Conservation (phyloP, 805 yeast genomes). For the Yamadazyma philogaea region DNA sequence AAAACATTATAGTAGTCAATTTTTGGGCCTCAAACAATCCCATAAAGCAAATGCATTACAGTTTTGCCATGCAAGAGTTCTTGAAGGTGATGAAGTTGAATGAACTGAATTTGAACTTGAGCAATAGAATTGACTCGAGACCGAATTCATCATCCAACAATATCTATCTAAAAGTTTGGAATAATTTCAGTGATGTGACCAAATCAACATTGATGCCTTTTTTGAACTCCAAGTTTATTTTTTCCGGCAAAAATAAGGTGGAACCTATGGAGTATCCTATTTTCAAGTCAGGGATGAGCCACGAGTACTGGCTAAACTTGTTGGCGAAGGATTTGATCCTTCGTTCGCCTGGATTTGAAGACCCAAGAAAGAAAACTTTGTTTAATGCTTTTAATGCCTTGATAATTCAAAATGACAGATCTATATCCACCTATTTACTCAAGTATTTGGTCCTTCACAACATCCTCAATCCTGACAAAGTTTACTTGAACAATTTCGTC, state of each 20-base stretch:
- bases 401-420: slow-evolving; percentile 65
- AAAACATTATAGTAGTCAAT: slow-evolving; percentile 70
- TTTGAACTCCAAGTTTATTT: slow-evolving; percentile 66
- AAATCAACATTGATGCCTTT: slow-evolving; percentile 75
- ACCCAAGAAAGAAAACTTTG: slow-evolving; percentile 14
- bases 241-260: slow-evolving; percentile 28
- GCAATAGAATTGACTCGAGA: background rate
- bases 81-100: slow-evolving; percentile 58
- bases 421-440: slow-evolving; percentile 65
- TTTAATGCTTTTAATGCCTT: slow-evolving; percentile 53
- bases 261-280: slow-evolving; percentile 57
- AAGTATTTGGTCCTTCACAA: slow-evolving; percentile 74
- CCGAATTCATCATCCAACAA: slow-evolving; percentile 15
- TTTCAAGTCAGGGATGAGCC: slow-evolving; percentile 51
- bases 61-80: slow-evolving; percentile 86
- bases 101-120: slow-evolving; percentile 18
- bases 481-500: slow-evolving; percentile 43
- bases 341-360: slow-evolving; percentile 23
- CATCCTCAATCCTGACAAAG: slow-evolving; percentile 45
- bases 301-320: slow-evolving; percentile 68
- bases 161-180: slow-evolving; percentile 47
- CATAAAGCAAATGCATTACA: slow-evolving; percentile 73
- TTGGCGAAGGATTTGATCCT: slow-evolving; percentile 67
- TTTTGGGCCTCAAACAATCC: slow-evolving; percentile 93
- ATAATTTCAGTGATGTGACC: slow-evolving; percentile 59